A percentile compares a stretch with the other conserved stretches of the same genome.
These are phyloP conservation scores for Fusarium globosum DNA, from an alignment of 2,329 filamentous ascomycete genomes.

Conservation along the genomic window DNA sequence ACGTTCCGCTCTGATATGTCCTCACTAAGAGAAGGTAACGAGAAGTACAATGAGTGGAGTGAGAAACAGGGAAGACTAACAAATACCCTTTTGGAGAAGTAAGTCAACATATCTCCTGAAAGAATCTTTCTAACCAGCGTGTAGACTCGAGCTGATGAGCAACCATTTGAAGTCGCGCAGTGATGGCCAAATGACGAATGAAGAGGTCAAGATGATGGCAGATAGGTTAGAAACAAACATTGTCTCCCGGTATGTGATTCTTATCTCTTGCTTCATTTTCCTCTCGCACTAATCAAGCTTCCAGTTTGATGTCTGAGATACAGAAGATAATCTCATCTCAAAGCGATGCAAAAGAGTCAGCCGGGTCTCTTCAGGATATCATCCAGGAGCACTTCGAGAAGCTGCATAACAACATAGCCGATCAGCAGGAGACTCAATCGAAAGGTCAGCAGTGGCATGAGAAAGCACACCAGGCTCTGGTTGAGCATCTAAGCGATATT, in stretches of 20 bases:
- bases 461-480: not conserved
- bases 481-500: constrained; percentile 15
- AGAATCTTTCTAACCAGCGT: constrained; percentile 1
- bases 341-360: constrained; percentile 11
- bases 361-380: constrained; percentile 2
- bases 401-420: constrained; percentile 2
- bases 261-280: not conserved
- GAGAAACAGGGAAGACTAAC: constrained; percentile 4
- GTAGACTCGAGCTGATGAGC: constrained; percentile 30
- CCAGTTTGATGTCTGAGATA: constrained; percentile 32
- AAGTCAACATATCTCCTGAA: not conserved
- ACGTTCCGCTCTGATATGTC: constrained; percentile 35
- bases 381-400: constrained; percentile 9
- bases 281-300: not conserved
- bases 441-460: not conserved
- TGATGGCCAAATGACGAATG: not conserved
- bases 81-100: constrained; percentile 36
- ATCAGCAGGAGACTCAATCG: constrained; percentile 2
- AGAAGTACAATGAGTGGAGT: constrained; percentile 1
- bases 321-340: constrained; percentile 23
- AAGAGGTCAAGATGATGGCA: constrained; percentile 12
- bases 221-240: constrained; percentile 30
- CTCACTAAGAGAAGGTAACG: constrained; percentile 22
- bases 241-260: constrained; percentile 27
- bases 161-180: constrained; percentile 2